These are phyloP conservation scores for Areca catechu DNA, from an alignment of 176 grass and related monocot genomes.

Conservation along the genomic window DNA sequence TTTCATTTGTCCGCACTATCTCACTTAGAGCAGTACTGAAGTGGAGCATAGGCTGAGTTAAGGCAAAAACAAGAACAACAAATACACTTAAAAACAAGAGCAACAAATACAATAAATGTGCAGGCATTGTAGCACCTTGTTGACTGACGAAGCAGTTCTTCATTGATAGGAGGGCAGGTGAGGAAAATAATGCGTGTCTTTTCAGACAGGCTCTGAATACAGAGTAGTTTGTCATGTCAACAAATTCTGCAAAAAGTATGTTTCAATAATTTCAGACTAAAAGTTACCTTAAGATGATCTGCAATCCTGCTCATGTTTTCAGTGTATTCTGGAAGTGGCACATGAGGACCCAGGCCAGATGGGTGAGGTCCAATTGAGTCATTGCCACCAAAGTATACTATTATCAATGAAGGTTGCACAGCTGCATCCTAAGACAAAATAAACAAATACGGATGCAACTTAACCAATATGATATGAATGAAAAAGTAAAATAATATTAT, in stretches of 20 bases:
- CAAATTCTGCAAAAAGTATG: neutral
- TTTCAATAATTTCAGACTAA: neutral
- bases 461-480: too few species aligned
- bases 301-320: slow-evolving; percentile 4
- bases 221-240: neutral
- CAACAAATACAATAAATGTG: neutral
- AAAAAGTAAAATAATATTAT: too few species aligned
- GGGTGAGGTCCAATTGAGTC: too few species aligned
- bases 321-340: too few species aligned
- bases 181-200: slow-evolving; percentile 25
- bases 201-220: slow-evolving; percentile 24
- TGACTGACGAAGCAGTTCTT: neutral
- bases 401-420: too few species aligned
- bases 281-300: slow-evolving; percentile 7
- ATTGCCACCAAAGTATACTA: too few species aligned
- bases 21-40: slow-evolving; percentile 4
- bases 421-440: neutral
- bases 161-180: slow-evolving; percentile 15
- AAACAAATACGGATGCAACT: too few species aligned
- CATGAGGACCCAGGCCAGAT: too few species aligned
- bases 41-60: neutral
- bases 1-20: slow-evolving; percentile 15
- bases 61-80: neutral
- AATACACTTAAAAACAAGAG: neutral
- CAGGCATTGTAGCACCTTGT: neutral